phyloP scores from a whole-genome alignment of 805 yeast species.

The Ogataea henricii region DNA sequence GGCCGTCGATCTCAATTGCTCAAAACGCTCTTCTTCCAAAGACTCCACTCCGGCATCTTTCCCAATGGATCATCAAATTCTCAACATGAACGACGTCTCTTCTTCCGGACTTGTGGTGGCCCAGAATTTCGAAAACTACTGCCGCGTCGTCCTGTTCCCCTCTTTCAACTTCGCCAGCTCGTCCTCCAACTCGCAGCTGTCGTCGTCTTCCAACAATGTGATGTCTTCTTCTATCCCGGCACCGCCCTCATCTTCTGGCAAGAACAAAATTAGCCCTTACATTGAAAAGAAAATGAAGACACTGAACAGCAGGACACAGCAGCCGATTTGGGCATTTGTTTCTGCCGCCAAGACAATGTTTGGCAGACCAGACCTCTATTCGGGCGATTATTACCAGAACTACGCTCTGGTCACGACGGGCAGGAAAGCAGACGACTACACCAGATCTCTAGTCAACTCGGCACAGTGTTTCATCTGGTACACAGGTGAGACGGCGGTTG shows the following conservation, averaged over 20 bases:
- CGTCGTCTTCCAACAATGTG: background rate
- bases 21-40: conserved; percentile 7
- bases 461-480: conserved; percentile 46
- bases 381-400: conserved; percentile 41
- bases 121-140: conserved; percentile 41
- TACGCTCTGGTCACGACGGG: conserved; percentile 41
- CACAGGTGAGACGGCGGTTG: conserved; percentile 53
- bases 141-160: conserved; percentile 34
- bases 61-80: conserved; percentile 34
- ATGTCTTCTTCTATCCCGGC: background rate
- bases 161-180: conserved; percentile 13
- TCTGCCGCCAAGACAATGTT: conserved; percentile 54
- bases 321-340: conserved; percentile 57
- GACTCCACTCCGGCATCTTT: conserved; percentile 33
- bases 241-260: conserved; percentile 10
- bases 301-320: conserved; percentile 31
- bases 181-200: conserved; percentile 7
- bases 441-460: conserved; percentile 26
- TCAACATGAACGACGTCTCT: conserved; percentile 36
- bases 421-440: conserved; percentile 32
- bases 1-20: conserved; percentile 3
- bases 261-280: conserved; percentile 23
- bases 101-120: conserved; percentile 40
- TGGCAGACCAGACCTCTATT: conserved; percentile 44
- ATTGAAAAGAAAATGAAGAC: conserved; percentile 30